Evolutionary conservation across 805 yeast genomes (phyloP).

Genomic region (Saccharomycopsis javanensis): DNA sequence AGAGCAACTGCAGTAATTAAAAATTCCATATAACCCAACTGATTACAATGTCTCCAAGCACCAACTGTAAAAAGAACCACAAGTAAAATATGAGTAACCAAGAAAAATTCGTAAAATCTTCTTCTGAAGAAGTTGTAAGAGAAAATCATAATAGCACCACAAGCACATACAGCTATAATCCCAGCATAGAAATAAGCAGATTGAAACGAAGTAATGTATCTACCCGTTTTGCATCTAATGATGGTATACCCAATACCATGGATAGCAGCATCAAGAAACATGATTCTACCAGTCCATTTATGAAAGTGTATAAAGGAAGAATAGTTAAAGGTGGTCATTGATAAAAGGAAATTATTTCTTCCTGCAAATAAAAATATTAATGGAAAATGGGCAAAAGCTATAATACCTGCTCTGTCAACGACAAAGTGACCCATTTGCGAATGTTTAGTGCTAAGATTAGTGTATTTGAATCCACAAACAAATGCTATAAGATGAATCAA

Average conservation of each 20-base stretch:
- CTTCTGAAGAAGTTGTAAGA: slow-evolving; percentile 42
- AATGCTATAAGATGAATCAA: slow-evolving; percentile 26
- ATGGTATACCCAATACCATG: slow-evolving; percentile 12
- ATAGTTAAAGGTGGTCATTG: slow-evolving; percentile 53
- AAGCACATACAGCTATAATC: slow-evolving; percentile 32
- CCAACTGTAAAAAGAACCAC: slow-evolving; percentile 45
- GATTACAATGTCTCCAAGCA: slow-evolving; percentile 49
- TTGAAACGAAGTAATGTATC: not conserved
- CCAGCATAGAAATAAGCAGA: slow-evolving; percentile 38
- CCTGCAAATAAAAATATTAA: slow-evolving; percentile 54
- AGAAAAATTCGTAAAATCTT: slow-evolving; percentile 48
- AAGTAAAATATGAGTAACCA: slow-evolving; percentile 45
- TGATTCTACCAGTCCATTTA: slow-evolving; percentile 48
- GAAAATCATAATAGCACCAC: slow-evolving; percentile 36
- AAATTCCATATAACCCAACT: slow-evolving; percentile 42
- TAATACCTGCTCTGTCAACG: slow-evolving; percentile 31
- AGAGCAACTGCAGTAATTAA: slow-evolving; percentile 47
- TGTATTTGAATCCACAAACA: slow-evolving; percentile 23
- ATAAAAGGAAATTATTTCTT: slow-evolving; percentile 57
- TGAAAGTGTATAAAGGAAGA: slow-evolving; percentile 59
- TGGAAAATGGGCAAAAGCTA: slow-evolving; percentile 39
- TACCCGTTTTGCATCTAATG: not conserved
- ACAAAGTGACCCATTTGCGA: slow-evolving; percentile 32
- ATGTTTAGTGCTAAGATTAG: slow-evolving; percentile 24
- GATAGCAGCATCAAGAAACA: slow-evolving; percentile 23